phyloP scores from a whole-genome alignment of 2,329 filamentous ascomycete species.

The Clonostachys solani region DNA sequence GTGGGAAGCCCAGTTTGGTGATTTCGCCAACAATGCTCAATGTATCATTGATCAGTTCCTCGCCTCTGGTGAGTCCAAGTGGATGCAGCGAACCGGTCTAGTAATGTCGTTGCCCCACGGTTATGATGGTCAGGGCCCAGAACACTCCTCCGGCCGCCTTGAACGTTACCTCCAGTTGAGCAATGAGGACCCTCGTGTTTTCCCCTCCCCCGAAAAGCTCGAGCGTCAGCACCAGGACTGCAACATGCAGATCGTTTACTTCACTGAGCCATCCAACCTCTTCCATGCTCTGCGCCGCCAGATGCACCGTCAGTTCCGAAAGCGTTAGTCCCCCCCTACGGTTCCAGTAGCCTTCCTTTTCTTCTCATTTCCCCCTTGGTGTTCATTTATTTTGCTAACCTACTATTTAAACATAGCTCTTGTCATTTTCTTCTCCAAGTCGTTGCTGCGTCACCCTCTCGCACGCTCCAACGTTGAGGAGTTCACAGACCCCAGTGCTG shows the following conservation, averaged over 20 bases:
- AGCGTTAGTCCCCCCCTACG: conserved; percentile 61
- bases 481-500: conserved; percentile 75
- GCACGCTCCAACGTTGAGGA: conserved; percentile 87
- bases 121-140: conserved; percentile 96
- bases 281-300: conserved; percentile 96
- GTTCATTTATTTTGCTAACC: not conserved
- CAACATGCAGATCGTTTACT: conserved; percentile 98
- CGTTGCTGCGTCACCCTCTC: conserved; percentile 87
- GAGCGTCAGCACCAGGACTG: conserved; percentile 98
- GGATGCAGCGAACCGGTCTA: conserved; percentile 95
- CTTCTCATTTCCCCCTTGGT: not conserved
- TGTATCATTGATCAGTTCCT: conserved; percentile 99
- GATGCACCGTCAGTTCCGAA: conserved; percentile 98
- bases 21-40: conserved; percentile 99
- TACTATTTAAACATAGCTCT: conserved; percentile 54
- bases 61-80: conserved; percentile 95
- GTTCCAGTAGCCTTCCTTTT: not conserved
- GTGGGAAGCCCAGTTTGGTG: conserved; percentile 99
- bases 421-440: conserved; percentile 97
- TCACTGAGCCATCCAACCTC: conserved; percentile 92
- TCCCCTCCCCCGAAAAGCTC: conserved; percentile 82
- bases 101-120: conserved; percentile 96
- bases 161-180: conserved; percentile 96
- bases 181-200: conserved; percentile 94
- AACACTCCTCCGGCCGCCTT: conserved; percentile 96